phyloP scores from a whole-genome alignment of 179 eudicot genomes.

The Beta lomatogona region DNA sequence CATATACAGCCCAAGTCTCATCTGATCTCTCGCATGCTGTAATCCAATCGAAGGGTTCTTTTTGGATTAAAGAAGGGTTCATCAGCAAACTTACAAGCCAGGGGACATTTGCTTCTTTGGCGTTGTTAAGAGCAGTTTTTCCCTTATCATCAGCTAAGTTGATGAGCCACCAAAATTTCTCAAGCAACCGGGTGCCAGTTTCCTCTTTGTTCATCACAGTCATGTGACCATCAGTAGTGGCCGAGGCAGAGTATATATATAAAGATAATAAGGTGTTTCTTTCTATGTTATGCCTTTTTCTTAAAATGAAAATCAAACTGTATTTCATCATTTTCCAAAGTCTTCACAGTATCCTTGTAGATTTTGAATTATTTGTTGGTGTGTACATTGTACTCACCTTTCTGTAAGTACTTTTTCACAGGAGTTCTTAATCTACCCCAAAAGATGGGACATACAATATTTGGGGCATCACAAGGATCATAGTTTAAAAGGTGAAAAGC shows the following conservation, averaged over 20 bases:
- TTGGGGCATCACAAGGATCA: neutral
- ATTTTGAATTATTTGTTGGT: too few relatives aligned
- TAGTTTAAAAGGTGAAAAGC: neutral
- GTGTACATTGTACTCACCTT: too few relatives aligned
- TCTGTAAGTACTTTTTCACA: too few relatives aligned
- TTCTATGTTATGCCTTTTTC: too few relatives aligned
- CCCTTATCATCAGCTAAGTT: neutral
- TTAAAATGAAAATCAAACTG: too few relatives aligned
- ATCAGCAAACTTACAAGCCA: neutral
- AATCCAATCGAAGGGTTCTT: conserved; percentile 2
- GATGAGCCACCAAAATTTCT: conserved; percentile 1
- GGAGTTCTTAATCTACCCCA: neutral
- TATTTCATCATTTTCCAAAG: too few relatives aligned
- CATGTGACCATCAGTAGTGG: too few relatives aligned
- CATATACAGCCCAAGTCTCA: neutral
- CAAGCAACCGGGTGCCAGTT: neutral
- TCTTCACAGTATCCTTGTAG: too few relatives aligned
- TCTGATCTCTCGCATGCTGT: neutral
- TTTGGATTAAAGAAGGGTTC: conserved; percentile 1
- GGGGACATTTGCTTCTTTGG: neutral
- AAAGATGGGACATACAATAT: too few relatives aligned
- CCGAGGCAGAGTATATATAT: neutral
- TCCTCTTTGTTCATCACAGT: neutral
- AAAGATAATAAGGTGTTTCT: too few relatives aligned
- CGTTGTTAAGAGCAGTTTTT: neutral